phyloP scores from a whole-genome alignment of 495 filamentous ascomycete species.

The Trichoderma reesei region DNA sequence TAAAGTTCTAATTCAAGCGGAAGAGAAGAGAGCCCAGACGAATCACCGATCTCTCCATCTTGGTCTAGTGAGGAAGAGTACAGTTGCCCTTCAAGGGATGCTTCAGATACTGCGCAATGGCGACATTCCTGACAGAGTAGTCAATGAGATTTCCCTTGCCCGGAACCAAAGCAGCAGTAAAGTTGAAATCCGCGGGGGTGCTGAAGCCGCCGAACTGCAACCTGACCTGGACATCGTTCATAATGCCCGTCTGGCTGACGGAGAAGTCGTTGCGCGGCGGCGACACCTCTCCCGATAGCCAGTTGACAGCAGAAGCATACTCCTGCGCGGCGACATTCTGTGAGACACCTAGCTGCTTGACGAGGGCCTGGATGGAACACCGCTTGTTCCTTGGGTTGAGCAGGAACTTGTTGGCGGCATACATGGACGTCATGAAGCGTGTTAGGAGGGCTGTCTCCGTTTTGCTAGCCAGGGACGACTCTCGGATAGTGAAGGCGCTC shows the following conservation, averaged over 20 bases:
- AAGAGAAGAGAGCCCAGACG: too few relatives aligned
- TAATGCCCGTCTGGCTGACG: conserved; percentile 18
- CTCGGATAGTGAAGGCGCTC: conserved; percentile 18
- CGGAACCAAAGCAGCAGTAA: conserved; percentile 20
- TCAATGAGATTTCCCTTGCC: conserved; percentile 25
- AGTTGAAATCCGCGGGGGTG: conserved; percentile 17
- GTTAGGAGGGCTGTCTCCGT: conserved; percentile 12
- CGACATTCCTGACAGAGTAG: conserved; percentile 20
- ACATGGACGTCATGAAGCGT: conserved; percentile 24
- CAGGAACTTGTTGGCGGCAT: conserved; percentile 19
- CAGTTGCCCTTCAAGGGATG: conserved; percentile 12
- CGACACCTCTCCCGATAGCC: conserved; percentile 17
- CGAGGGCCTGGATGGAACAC: conserved; percentile 18
- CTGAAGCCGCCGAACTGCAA: conserved; percentile 22
- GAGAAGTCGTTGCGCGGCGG: conserved; percentile 15
- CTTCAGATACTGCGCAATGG: conserved; percentile 12
- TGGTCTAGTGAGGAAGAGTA: neutral
- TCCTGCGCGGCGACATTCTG: conserved; percentile 14
- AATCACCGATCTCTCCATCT: too few relatives aligned
- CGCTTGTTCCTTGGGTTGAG: conserved; percentile 14
- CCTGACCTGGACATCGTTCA: conserved; percentile 22
- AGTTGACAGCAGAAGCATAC: conserved; percentile 17
- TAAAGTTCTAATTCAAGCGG: too few relatives aligned
- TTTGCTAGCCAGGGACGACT: conserved; percentile 14
- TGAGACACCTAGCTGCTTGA: conserved; percentile 17